A percentile compares a stretch with the other conserved stretches of the same genome.
phyloP scores from a whole-genome alignment of 768 basidiomycete species.

The Podaxis carcinomalis region DNA sequence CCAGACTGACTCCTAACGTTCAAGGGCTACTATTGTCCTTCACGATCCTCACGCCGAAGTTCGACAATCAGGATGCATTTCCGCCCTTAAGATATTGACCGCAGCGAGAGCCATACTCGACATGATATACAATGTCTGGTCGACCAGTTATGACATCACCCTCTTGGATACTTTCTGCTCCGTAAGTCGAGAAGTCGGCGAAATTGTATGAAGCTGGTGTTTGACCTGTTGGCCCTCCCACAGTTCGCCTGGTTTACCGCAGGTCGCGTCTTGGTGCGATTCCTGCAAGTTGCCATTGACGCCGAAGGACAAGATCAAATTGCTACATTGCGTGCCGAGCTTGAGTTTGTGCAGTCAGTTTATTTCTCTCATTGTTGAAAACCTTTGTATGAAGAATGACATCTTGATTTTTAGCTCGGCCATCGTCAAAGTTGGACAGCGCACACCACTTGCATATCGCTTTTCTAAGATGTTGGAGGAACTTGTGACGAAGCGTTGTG shows the following conservation, averaged over 20 bases:
- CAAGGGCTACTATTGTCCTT: slow-evolving; percentile 62
- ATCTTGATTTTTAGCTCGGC: slow-evolving; percentile 38
- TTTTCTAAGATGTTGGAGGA: slow-evolving; percentile 57
- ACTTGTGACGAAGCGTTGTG: slow-evolving; percentile 35
- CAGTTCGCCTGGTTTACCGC: slow-evolving; percentile 70
- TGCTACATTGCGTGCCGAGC: slow-evolving; percentile 54
- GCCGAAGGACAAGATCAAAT: slow-evolving; percentile 53
- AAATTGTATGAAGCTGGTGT: neutral
- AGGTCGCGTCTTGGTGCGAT: slow-evolving; percentile 63
- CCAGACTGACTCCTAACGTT: slow-evolving; percentile 9
- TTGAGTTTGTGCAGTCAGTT: slow-evolving; percentile 65
- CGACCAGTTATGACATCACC: slow-evolving; percentile 70
- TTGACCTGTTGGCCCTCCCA: neutral
- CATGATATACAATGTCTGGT: slow-evolving; percentile 59
- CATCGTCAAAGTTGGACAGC: slow-evolving; percentile 58
- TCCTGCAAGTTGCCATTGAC: slow-evolving; percentile 60
- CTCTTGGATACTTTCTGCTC: slow-evolving; percentile 67
- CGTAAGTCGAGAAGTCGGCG: slow-evolving; percentile 31
- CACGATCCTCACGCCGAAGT: slow-evolving; percentile 76
- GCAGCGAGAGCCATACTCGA: slow-evolving; percentile 66
- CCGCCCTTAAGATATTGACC: slow-evolving; percentile 63
- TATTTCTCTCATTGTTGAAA: neutral
- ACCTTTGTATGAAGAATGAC: neutral
- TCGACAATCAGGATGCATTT: slow-evolving; percentile 53
- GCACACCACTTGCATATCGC: slow-evolving; percentile 61